Evolutionary conservation across 345 rosid species (phyloP).

Genomic region (Zanthoxylum bungeanum): DNA sequence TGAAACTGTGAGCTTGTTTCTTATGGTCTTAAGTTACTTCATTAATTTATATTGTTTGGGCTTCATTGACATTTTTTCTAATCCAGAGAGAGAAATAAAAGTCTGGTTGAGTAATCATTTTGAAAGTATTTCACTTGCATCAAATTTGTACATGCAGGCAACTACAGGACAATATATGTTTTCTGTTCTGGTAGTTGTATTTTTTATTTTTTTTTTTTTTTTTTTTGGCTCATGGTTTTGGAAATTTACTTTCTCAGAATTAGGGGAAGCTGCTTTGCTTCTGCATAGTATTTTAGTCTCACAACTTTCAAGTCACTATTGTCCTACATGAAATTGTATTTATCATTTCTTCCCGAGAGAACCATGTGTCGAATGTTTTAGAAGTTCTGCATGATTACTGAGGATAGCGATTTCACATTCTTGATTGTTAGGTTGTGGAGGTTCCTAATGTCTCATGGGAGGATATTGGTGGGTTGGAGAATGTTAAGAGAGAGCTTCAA

Average conservation of each 20-base stretch:
- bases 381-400: neutral
- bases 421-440: conserved; percentile 29
- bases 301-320: neutral
- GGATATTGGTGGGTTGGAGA: conserved; percentile 37
- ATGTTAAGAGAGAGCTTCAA: conserved; percentile 34
- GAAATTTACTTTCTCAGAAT: neutral
- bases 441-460: conserved; percentile 39
- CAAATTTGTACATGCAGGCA: neutral
- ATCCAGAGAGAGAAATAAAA: neutral
- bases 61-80: neutral
- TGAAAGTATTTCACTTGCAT: neutral
- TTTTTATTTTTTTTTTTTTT: too few species aligned
- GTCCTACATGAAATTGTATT: neutral
- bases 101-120: neutral
- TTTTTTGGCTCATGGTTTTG: neutral
- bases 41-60: neutral
- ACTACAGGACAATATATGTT: neutral
- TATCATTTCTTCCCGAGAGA: neutral
- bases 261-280: neutral
- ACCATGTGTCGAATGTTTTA: neutral
- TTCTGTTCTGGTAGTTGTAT: neutral
- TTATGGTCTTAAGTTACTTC: neutral
- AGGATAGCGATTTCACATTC: neutral
- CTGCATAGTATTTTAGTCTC: neutral
- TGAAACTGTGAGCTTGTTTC: conserved; percentile 35